Conservation (phyloP, 2,329 filamentous ascomycete species). For the Venturia aucupariae region DNA sequence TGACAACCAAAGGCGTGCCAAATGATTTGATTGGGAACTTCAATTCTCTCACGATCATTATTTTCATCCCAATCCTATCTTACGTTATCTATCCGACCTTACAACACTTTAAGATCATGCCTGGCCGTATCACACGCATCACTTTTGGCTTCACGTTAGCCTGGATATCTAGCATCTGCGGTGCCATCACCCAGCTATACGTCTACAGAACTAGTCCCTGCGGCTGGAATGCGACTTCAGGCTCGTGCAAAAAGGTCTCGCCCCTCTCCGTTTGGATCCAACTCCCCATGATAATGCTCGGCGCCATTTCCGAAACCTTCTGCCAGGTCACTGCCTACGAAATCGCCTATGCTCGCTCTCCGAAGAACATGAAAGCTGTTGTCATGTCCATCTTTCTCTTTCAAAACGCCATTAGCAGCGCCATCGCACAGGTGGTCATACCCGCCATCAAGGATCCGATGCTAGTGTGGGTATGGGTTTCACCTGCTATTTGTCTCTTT, state of each 20-base stretch:
- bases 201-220: slow-evolving; percentile 40
- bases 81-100: slow-evolving; percentile 40
- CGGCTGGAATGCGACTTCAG: slow-evolving; percentile 29
- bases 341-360: slow-evolving; percentile 35
- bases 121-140: slow-evolving; percentile 42
- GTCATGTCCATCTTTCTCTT: slow-evolving; percentile 35
- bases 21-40: slow-evolving; percentile 44
- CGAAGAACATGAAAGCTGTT: slow-evolving; percentile 34
- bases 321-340: slow-evolving; percentile 31
- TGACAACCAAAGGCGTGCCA: slow-evolving; percentile 35
- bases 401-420: slow-evolving; percentile 30
- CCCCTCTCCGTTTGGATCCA: slow-evolving; percentile 37
- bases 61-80: slow-evolving; percentile 38
- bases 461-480: slow-evolving; percentile 41
- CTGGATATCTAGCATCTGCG: slow-evolving; percentile 33
- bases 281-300: slow-evolving; percentile 30
- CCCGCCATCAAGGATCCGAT: slow-evolving; percentile 39
- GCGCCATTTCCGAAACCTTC: slow-evolving; percentile 21
- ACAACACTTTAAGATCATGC: slow-evolving; percentile 33
- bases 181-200: slow-evolving; percentile 34
- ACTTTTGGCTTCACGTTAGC: slow-evolving; percentile 44
- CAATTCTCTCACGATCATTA: slow-evolving; percentile 42
- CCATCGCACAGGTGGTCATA: slow-evolving; percentile 34
- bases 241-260: slow-evolving; percentile 29
- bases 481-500: slow-evolving; percentile 39